These are phyloP conservation scores for Colletotrichum higginsianum DNA, from an alignment of 2,329 filamentous ascomycete species.

Conservation along the genomic window DNA sequence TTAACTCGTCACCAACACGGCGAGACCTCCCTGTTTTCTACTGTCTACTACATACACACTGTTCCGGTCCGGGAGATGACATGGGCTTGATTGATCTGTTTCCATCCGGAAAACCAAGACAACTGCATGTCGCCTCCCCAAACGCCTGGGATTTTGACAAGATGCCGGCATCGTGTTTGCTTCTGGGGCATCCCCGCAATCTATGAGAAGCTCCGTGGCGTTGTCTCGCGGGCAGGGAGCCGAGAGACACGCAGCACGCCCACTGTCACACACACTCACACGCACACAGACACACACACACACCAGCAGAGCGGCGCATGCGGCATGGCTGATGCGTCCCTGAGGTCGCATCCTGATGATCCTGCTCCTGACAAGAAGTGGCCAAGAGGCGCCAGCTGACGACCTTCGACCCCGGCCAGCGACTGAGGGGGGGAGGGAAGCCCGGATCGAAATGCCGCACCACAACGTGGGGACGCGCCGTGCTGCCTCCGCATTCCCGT, in stretches of 20 bases:
- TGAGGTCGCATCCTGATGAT: conserved; percentile 15
- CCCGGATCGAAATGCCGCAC: conserved; percentile 36
- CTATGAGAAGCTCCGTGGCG: conserved; percentile 29
- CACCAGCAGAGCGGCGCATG: not conserved
- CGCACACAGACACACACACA: too few relatives aligned
- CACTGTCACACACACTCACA: too few relatives aligned
- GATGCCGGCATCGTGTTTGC: not conserved
- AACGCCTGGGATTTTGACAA: not conserved
- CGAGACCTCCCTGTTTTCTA: not conserved
- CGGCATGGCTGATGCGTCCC: not conserved
- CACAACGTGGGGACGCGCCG: conserved; percentile 33
- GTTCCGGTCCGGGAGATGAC: too few relatives aligned
- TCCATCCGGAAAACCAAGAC: not conserved
- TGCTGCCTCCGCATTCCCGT: conserved; percentile 40
- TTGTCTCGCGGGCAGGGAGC: conserved; percentile 16
- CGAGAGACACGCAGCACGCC: not conserved
- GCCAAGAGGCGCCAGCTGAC: conserved; percentile 26
- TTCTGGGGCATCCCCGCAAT: conserved; percentile 21
- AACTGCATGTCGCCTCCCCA: conserved; percentile 5
- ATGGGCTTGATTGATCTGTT: not conserved
- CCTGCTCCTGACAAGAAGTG: conserved; percentile 27
- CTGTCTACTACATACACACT: too few relatives aligned
- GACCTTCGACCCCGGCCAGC: not conserved
- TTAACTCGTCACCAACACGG: not conserved
- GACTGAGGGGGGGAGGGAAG: conserved; percentile 20